A percentile compares a stretch with the other conserved stretches of the same genome.
Conservation (phyloP, 108 stramenopile species). For the Chaetoceros tenuissimus region DNA sequence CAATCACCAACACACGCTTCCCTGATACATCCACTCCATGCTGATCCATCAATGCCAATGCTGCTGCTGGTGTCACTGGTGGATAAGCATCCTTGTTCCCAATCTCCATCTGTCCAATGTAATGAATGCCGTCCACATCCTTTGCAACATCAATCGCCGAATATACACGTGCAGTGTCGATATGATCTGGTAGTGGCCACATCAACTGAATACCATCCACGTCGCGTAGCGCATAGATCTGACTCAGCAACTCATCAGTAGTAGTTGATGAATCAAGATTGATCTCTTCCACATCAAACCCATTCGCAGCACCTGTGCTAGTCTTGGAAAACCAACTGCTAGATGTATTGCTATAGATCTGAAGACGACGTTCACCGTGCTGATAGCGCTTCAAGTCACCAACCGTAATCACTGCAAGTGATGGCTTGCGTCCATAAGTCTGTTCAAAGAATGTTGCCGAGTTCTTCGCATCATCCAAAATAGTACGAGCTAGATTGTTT, state of each 20-base stretch:
- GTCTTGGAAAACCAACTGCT: conserved; percentile 34
- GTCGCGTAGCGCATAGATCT: conserved; percentile 24
- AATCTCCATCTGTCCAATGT: conserved; percentile 18
- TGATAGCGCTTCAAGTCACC: conserved; percentile 23
- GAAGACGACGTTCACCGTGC: conserved; percentile 21
- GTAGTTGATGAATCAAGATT: conserved; percentile 19
- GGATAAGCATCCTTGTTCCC: too few relatives aligned
- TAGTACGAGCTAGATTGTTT: conserved; percentile 25
- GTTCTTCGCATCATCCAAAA: conserved; percentile 16
- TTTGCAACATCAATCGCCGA: conserved; percentile 18
- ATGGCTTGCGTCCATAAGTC: conserved; percentile 19
- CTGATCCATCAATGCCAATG: conserved; percentile 15
- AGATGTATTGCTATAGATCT: conserved; percentile 19
- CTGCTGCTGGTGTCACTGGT: conserved; percentile 24
- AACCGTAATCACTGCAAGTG: conserved; percentile 37
- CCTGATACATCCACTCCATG: conserved; percentile 8
- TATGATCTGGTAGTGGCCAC: conserved; percentile 35
- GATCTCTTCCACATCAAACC: conserved; percentile 32
- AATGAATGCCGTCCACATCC: conserved; percentile 39
- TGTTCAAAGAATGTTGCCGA: conserved; percentile 19
- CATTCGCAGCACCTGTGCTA: conserved; percentile 20
- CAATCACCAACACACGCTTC: conserved; percentile 22
- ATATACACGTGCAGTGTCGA: conserved; percentile 24
- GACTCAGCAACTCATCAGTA: conserved; percentile 29
- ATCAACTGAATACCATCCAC: conserved; percentile 43